Base-by-base conservation (phyloP, 129 eudicot genomes). In the Pittosporum tobira region DNA sequence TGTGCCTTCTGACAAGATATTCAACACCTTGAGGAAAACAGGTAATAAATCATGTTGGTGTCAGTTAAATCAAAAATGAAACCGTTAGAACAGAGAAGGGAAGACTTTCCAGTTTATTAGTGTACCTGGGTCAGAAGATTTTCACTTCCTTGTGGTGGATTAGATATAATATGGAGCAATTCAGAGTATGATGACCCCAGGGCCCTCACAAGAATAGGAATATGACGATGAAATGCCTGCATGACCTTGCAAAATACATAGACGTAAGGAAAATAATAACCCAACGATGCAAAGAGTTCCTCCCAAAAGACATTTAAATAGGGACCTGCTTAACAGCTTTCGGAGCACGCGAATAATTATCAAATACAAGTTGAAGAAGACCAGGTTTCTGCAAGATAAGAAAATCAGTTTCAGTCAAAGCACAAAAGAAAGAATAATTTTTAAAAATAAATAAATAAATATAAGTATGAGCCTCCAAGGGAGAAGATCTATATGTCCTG, bases 101-200 rank as follows among this genome's bases (percentile, higher is more conserved):
- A 46, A 50, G 10, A 15, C 28, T 26, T 22, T 6, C 34, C 29
- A 52, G 22, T 30, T 9, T 4, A n/a, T 13, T 1, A 15, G 69
- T 24, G 57, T 53, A 91, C 99, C 96, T 81, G 99, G 44, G 83
- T 74, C 67, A 93, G 55, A 59, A 93, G 88, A 83, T 74, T 74
- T 72, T 93, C 94, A 79, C 96, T 78, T 72, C 99, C 99, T 47
- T 57, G 64, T 11, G 99, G 94, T 52, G 99, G 99, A 77, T 87
- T 75, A 48, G 96, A 84, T 60, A 93, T 93, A 77, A 93, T 87
- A 25, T 52, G 70, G 59, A 87, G 96, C 75, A 93, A 57, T 59
- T 93, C 90, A 1, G 84, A 70, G 75, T 71, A 76, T 31, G 94
- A 87, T 30, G 99, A 74, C 29, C 86, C 96, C 42, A 87, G 69